Percentiles rank a stretch among this genome's conserved stretches.
Evolutionary conservation across 768 basidiomycete genomes (phyloP).

Genomic region (Pisolithus albus): DNA sequence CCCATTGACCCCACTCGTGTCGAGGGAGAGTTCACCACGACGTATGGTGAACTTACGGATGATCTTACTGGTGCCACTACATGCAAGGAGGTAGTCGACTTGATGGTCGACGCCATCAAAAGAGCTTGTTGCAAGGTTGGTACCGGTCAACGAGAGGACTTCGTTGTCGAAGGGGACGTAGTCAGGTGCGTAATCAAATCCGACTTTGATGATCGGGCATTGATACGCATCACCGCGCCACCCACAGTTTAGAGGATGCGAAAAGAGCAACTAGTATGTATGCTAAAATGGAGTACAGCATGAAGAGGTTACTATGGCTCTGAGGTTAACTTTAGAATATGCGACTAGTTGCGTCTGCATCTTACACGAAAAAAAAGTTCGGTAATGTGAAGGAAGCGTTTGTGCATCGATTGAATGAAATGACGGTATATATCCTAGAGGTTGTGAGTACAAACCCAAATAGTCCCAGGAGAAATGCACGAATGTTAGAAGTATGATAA

Average conservation of each 20-base stretch:
- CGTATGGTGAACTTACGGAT: constrained; percentile 51
- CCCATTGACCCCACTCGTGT: constrained; percentile 57
- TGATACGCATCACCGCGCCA: neutral
- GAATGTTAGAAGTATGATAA: neutral
- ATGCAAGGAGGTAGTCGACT: constrained; percentile 71
- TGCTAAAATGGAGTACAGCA: constrained; percentile 89
- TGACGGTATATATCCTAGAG: constrained; percentile 10
- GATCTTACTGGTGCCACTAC: constrained; percentile 54
- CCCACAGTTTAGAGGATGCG: constrained; percentile 67
- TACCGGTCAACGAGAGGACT: constrained; percentile 32
- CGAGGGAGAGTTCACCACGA: constrained; percentile 33
- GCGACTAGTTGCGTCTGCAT: constrained; percentile 5
- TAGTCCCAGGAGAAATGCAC: constrained; percentile 14
- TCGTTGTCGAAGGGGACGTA: constrained; percentile 64
- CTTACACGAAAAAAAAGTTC: too few relatives aligned
- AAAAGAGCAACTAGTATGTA: constrained; percentile 79
- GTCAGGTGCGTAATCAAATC: constrained; percentile 54
- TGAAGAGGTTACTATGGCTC: constrained; percentile 87
- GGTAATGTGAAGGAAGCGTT: too few relatives aligned
- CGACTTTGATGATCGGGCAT: neutral
- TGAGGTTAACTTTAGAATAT: constrained; percentile 42
- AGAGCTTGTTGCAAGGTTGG: constrained; percentile 64
- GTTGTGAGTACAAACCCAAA: constrained; percentile 14
- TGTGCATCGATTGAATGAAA: constrained; percentile 3
- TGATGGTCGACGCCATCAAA: constrained; percentile 65